Base-by-base conservation (phyloP, 1,284 basidiomycete genomes). In the Neonothopanus nambi region DNA sequence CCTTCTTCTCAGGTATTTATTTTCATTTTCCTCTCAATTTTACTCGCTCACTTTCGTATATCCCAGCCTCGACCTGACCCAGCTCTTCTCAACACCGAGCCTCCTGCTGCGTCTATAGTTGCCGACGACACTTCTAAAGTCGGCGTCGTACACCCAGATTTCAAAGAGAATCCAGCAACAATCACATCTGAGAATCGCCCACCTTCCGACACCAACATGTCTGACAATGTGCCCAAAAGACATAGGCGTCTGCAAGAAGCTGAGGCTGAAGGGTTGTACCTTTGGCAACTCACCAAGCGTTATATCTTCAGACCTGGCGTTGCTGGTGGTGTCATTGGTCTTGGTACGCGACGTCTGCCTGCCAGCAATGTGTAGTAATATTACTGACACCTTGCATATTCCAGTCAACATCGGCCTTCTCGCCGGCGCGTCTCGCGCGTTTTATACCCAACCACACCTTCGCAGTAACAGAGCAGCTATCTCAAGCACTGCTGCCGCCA, bases 361-460 rank as follows among this genome's bases (percentile, higher is more conserved):
- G 23, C 20, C 48, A 21, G 42, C 26, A 28, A 28, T 28, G 11
- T n/a, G n/a, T n/a, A n/a, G n/a, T n/a, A n/a, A n/a, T n/a, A n/a
- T n/a, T n/a, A n/a, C n/a, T n/a, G n/a, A n/a, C n/a, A n/a, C 21
- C 23, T 2, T 21, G 35, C 26, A 5, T 11, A 18, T 50, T 46
- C 1, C 57, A 89, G 88, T 89, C 50, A 92, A 93, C 67, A 72
- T 91, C 56, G 89, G 89, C 28, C 69, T 91, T 33, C 63, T 91
- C 24, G 80, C 80, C 1, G 79, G 80, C 9, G 74, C 81, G 13
- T 82, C 84, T 11, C 87, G 86, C 64, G 72, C 78, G 9, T 82
- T 87, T 62, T 91, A 91, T 70, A 77, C 75, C n/a, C 74, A 82
- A 51, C 85, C 85, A 20, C 70, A 80, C 54, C 75, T 88, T 42